These are phyloP conservation scores for Parastagonospora avenae DNA, from an alignment of 2,329 filamentous ascomycete genomes.

Conservation along the genomic window DNA sequence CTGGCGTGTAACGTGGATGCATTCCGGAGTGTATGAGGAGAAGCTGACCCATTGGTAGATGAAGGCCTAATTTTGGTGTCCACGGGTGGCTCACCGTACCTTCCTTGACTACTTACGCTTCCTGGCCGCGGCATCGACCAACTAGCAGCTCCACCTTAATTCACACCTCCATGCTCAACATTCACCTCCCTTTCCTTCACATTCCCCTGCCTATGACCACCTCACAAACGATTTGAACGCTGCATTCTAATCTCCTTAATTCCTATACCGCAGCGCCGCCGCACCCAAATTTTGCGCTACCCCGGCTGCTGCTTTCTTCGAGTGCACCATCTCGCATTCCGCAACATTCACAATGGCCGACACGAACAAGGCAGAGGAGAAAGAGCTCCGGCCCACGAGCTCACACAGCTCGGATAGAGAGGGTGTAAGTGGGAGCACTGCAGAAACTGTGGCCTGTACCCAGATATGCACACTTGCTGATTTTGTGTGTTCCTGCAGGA, in stretches of 20 bases:
- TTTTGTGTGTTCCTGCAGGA: slow-evolving; percentile 57
- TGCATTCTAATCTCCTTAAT: slow-evolving; percentile 4
- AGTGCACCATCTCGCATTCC: slow-evolving; percentile 8
- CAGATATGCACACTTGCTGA: slow-evolving; percentile 12
- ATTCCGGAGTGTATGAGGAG: neutral
- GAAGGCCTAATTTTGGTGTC: slow-evolving; percentile 4
- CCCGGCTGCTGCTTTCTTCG: slow-evolving; percentile 23
- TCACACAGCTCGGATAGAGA: slow-evolving; percentile 40
- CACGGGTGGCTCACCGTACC: slow-evolving; percentile 8
- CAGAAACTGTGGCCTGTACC: neutral
- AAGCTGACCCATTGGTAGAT: neutral
- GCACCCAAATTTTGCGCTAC: slow-evolving; percentile 8
- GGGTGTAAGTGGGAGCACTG: slow-evolving; percentile 21
- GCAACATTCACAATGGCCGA: slow-evolving; percentile 14
- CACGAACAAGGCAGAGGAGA: slow-evolving; percentile 26
- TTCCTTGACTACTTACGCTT: slow-evolving; percentile 4
- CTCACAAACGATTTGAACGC: neutral
- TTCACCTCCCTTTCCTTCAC: slow-evolving; percentile 10
- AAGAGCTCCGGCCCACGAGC: slow-evolving; percentile 35
- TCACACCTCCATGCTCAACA: slow-evolving; percentile 17
- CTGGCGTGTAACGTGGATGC: neutral
- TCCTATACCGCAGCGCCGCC: slow-evolving; percentile 2
- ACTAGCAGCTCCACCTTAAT: slow-evolving; percentile 15
- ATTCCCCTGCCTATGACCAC: slow-evolving; percentile 4
- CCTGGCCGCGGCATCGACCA: slow-evolving; percentile 7